Percentiles rank a stretch among this genome's conserved stretches.
Evolutionary conservation across 1,139 yeast genomes (phyloP).

Genomic region (Wickerhamomyces sp.): DNA sequence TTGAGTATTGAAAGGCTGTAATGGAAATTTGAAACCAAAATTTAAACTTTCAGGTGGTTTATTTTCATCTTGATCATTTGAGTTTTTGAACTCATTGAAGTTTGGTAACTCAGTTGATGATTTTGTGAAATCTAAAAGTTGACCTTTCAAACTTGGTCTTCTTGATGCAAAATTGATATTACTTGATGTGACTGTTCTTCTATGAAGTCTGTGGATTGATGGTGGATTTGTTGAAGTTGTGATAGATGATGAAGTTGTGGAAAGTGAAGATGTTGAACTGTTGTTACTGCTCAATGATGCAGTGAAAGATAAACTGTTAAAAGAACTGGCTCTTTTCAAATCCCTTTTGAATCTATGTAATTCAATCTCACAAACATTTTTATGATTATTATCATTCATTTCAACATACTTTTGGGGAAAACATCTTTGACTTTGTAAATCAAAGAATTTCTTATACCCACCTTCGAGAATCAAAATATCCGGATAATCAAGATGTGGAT

Average conservation of each 20-base stretch:
- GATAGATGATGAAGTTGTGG: background rate
- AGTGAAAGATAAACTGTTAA: constrained; percentile 22
- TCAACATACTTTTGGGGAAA: constrained; percentile 76
- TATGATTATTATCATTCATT: constrained; percentile 76
- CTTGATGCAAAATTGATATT: constrained; percentile 9
- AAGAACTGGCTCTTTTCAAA: constrained; percentile 39
- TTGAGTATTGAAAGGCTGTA: constrained; percentile 5
- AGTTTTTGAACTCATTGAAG: too few species aligned
- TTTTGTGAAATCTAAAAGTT: constrained; percentile 15
- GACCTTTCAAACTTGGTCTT: constrained; percentile 16
- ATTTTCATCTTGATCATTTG: constrained; percentile 8
- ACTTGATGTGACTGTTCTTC: constrained; percentile 22
- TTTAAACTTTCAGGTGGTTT: constrained; percentile 22
- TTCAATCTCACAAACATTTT: constrained; percentile 64
- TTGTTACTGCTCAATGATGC: constrained; percentile 22
- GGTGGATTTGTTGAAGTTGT: too few species aligned
- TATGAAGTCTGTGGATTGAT: constrained; percentile 11
- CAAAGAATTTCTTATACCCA: constrained; percentile 79
- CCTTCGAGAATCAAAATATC: constrained; percentile 87
- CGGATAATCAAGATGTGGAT: constrained; percentile 81
- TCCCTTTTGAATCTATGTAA: constrained; percentile 64
- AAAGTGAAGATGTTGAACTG: constrained; percentile 6
- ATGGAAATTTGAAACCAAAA: constrained; percentile 24
- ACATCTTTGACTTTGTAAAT: constrained; percentile 49
- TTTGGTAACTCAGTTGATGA: constrained; percentile 6